A percentile compares a stretch with the other conserved stretches of the same genome.
Conservation (phyloP, 192 early-diverging fungal genomes). For the Backusella sp. region DNA sequence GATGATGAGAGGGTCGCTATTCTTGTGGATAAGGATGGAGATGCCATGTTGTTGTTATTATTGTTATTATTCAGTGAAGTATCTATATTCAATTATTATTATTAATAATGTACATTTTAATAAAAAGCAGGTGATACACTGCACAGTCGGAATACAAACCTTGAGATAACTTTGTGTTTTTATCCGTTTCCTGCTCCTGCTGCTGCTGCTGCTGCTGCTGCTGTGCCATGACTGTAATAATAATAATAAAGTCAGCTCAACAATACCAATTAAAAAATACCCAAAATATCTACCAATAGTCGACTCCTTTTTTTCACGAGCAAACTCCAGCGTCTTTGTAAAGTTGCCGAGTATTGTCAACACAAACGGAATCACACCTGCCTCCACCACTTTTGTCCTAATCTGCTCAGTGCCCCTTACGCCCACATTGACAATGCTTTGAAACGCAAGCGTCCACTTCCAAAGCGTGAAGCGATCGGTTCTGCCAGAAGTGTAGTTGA, state of each 20-base stretch:
- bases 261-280: neutral
- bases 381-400: constrained; percentile 81
- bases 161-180: neutral
- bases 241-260: neutral
- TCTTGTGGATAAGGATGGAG: neutral
- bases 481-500: constrained; percentile 42
- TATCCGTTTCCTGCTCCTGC: neutral
- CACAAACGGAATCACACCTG: constrained; percentile 80
- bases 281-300: neutral
- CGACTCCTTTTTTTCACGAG: constrained; percentile 5
- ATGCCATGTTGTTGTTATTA: neutral
- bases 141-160: constrained; percentile 30
- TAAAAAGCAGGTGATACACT: neutral
- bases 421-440: constrained; percentile 85
- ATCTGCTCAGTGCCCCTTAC: constrained; percentile 81
- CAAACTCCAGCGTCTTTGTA: constrained; percentile 45
- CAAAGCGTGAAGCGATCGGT: constrained; percentile 67
- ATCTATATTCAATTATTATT: neutral
- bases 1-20: too few relatives aligned
- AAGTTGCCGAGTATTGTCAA: constrained; percentile 73
- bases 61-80: neutral
- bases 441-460: constrained; percentile 83
- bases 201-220: neutral
- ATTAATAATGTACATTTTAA: neutral
- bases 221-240: neutral